These are phyloP conservation scores for Sphaerulina vaccinii DNA, from an alignment of 2,329 filamentous ascomycete species.

Conservation along the genomic window DNA sequence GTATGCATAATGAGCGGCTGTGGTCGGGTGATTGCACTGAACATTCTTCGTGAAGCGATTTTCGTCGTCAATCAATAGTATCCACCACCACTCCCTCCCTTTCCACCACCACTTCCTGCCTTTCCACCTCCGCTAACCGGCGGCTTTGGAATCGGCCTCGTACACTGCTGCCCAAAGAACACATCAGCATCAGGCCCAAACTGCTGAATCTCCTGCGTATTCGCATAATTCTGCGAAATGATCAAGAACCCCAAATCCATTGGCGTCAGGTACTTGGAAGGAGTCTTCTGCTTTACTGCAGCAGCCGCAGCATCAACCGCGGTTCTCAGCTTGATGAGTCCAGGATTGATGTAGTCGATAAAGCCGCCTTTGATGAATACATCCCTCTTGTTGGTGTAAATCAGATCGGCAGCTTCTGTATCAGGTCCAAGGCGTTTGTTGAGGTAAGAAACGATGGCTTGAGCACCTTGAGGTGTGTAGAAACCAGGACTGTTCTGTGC, in stretches of 20 bases:
- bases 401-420: conserved; percentile 6
- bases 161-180: neutral
- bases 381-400: conserved; percentile 5
- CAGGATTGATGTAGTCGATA: conserved; percentile 12
- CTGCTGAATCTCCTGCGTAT: conserved; percentile 11
- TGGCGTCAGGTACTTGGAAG: conserved; percentile 1
- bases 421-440: conserved; percentile 6
- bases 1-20: no score
- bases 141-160: neutral
- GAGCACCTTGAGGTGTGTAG: conserved; percentile 7
- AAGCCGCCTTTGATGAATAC: conserved; percentile 1
- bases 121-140: no score
- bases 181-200: neutral
- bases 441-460: conserved; percentile 6
- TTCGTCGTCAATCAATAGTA: no score
- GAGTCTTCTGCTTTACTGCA: conserved; percentile 1
- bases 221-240: conserved; percentile 10
- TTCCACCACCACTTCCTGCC: no score
- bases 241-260: conserved; percentile 8
- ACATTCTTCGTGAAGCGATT: no score
- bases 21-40: no score
- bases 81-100: no score
- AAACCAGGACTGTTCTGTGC: conserved; percentile 10
- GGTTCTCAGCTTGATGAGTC: conserved; percentile 9
- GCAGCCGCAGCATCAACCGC: conserved; percentile 10